Evolutionary conservation across 169 alveolate genomes (phyloP), one percentile per base, ranked within the genome.

Genomic region (Eimeria praecox): DNA sequence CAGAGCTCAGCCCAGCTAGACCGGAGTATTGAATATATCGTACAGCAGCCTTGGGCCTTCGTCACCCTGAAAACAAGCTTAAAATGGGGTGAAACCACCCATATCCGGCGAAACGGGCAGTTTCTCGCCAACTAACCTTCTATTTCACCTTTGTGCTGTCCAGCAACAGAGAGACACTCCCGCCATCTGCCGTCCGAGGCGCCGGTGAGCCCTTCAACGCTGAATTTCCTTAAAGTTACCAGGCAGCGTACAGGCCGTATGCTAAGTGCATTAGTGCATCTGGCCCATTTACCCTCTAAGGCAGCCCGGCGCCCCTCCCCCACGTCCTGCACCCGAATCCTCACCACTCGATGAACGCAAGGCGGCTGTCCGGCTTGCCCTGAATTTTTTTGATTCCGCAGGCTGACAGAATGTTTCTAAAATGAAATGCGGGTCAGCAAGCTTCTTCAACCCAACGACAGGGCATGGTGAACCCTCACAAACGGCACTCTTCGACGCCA

Each of bases 51-150:
- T 35, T 46, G 12, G 40, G 71, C 90, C 90, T 82, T 82, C 90
- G 71, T 82, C 90, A 5, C 71, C 90, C 90, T 82, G 62, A n/a
- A 82, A 82, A 44, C 90, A 82, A 44, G 90, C 90, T 82, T 42
- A 38, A n/a, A 18, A 18, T 24, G 22, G 46, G 30, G 54, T 49
- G 9, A 24, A 66, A 12, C 42, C 35, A n/a, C n/a, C n/a, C n/a
- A n/a, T n/a, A n/a, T n/a, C n/a, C n/a, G n/a, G n/a, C n/a, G n/a
- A n/a, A n/a, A n/a, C n/a, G n/a, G n/a, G n/a, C n/a, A n/a, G n/a
- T n/a, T n/a, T n/a, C n/a, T n/a, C n/a, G n/a, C n/a, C n/a, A n/a
- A n/a, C 90, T 20, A 5, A 82, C 90, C 90, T 49, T 27, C 90
- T 14, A 82, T 49, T n/a, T 82, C 69, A 33, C 73, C 90, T 27